Evolutionary conservation across 1,139 yeast species (phyloP).

Genomic region (Candida sp.): DNA sequence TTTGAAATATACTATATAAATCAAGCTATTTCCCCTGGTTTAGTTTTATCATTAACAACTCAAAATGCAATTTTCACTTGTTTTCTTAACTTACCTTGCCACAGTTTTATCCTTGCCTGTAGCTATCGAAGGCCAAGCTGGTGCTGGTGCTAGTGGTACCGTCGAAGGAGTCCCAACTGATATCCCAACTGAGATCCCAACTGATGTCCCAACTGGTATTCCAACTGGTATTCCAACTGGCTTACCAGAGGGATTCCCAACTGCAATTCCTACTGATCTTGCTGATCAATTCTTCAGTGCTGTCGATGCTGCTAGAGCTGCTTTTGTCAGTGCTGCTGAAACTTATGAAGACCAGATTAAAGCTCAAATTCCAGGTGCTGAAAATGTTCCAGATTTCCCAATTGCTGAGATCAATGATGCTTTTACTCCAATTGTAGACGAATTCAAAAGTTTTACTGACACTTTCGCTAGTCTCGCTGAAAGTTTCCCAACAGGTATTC

Average conservation of each 20-base stretch:
- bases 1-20: too few species aligned
- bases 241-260: neutral
- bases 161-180: neutral
- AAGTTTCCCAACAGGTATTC: neutral
- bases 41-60: neutral
- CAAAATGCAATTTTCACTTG: neutral
- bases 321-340: neutral
- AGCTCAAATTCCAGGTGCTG: neutral
- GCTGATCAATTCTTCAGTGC: neutral
- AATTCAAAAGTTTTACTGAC: neutral
- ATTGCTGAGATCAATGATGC: neutral
- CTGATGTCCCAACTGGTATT: neutral
- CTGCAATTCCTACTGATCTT: neutral
- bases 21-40: too few species aligned
- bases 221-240: neutral
- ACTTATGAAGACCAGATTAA: neutral
- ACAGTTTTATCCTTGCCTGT: neutral
- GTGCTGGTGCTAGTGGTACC: neutral
- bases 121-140: neutral
- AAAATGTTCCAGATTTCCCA: neutral
- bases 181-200: neutral
- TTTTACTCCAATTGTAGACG: neutral
- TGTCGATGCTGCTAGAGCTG: neutral
- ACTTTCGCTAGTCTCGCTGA: neutral
- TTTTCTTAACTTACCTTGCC: neutral